Evolutionary conservation across 2,329 filamentous ascomycete genomes (phyloP).

Genomic region (Colletotrichum sp.): DNA sequence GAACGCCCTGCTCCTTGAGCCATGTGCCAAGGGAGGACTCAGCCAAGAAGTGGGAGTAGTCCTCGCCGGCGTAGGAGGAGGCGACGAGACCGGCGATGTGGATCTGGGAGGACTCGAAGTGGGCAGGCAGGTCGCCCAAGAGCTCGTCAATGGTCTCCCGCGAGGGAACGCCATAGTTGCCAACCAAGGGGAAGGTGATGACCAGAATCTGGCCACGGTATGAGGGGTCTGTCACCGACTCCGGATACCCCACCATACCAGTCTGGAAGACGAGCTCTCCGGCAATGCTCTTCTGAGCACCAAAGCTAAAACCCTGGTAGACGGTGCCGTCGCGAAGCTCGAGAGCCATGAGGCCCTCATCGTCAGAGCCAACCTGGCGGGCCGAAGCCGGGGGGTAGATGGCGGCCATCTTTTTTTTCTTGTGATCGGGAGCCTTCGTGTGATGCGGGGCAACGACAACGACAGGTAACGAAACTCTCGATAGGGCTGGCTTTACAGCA

Average conservation of each 20-base stretch:
- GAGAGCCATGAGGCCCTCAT: constrained; percentile 77
- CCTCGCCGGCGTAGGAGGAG: constrained; percentile 90
- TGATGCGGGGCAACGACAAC: constrained; percentile 13
- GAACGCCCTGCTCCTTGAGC: constrained; percentile 95
- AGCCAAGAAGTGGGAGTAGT: constrained; percentile 94
- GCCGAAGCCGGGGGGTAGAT: constrained; percentile 64
- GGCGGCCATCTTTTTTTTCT: constrained; percentile 34
- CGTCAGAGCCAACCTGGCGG: constrained; percentile 55
- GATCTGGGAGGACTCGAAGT: constrained; percentile 93
- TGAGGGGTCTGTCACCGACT: constrained; percentile 87
- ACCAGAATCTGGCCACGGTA: constrained; percentile 95
- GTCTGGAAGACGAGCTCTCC: constrained; percentile 99
- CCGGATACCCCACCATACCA: constrained; percentile 98
- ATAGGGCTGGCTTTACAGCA: neutral
- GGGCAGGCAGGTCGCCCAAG: constrained; percentile 82
- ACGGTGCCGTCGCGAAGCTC: constrained; percentile 92
- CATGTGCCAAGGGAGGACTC: constrained; percentile 89
- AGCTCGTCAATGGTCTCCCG: constrained; percentile 85
- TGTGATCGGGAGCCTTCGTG: neutral
- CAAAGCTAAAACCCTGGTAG: constrained; percentile 96
- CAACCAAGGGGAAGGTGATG: constrained; percentile 92
- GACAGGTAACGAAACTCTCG: constrained; percentile 9
- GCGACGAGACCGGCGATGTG: constrained; percentile 92
- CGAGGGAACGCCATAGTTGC: constrained; percentile 96
- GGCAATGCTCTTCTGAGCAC: constrained; percentile 90